Conservation (phyloP, 2,329 filamentous ascomycete species). For the Pseudocercospora cruenta region DNA sequence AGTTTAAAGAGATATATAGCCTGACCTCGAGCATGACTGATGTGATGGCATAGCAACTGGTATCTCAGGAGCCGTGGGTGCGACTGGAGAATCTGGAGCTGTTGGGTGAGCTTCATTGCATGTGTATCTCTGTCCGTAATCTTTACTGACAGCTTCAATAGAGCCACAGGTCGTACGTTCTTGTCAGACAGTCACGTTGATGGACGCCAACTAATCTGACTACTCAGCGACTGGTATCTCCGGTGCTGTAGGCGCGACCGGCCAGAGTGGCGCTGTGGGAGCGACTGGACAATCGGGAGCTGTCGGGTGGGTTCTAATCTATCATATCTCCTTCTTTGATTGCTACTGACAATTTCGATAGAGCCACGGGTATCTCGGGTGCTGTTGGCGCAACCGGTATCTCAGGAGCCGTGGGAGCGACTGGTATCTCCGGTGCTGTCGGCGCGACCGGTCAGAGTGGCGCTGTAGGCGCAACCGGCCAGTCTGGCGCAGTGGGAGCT, state of each 20-base stretch:
- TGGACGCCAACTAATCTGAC: no score
- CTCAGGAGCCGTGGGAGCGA: conserved; percentile 2
- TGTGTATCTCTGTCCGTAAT: no score
- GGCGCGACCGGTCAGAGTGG: conserved; percentile 4
- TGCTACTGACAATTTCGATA: neutral
- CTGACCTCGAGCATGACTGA: no score
- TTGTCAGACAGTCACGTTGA: no score
- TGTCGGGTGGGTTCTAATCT: no score
- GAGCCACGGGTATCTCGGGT: conserved; percentile 1
- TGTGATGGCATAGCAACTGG: neutral
- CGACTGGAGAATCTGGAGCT: neutral
- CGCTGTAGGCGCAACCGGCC: conserved; percentile 2
- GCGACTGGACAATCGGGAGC: neutral
- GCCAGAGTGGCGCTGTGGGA: neutral
- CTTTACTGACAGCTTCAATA: neutral
- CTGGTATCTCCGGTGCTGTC: conserved; percentile 2
- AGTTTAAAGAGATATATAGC: no score
- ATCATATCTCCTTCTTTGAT: no score
- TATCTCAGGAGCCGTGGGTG: neutral
- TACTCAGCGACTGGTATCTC: neutral
- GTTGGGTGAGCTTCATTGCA: no score
- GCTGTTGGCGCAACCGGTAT: conserved; percentile 2
- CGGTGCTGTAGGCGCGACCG: neutral
- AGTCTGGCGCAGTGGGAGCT: neutral
- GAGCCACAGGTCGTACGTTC: neutral